Conservation (phyloP, 306 rosid genomes). For the Acacia acuminata region DNA sequence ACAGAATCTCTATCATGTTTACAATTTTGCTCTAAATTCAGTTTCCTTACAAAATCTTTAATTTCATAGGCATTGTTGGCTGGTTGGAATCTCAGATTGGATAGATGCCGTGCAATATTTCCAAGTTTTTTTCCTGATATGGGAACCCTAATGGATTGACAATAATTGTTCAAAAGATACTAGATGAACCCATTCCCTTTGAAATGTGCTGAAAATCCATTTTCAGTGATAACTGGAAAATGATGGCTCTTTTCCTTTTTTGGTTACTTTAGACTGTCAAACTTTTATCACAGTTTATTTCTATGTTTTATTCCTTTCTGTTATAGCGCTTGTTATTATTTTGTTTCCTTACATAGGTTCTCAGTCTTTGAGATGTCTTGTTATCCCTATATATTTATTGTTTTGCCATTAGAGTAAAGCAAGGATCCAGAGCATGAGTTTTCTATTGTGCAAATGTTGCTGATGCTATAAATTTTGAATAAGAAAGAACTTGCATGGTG, state of each 20-base stretch:
- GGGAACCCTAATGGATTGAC: not conserved
- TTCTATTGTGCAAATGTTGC: not conserved
- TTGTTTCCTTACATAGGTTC: not conserved
- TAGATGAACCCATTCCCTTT: not conserved
- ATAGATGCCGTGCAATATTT: not conserved
- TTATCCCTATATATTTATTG: not conserved
- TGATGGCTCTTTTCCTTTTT: not conserved
- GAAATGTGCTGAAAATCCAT: not conserved
- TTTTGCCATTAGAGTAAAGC: not conserved
- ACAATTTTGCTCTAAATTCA: not conserved
- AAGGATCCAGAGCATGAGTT: not conserved
- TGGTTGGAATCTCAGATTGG: not conserved
- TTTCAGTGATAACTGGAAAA: not conserved
- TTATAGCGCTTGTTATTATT: not conserved
- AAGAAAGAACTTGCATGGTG: not conserved
- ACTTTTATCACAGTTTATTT: not conserved
- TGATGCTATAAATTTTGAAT: not conserved
- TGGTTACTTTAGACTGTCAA: not conserved
- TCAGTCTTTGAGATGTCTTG: not conserved
- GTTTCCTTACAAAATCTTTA: not conserved
- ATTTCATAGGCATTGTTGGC: not conserved
- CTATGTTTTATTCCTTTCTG: not conserved
- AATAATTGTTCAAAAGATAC: not conserved
- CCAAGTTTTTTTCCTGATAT: not conserved
- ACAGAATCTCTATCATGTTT: not conserved